These are phyloP conservation scores for Aspergillus campestris DNA, from an alignment of 495 filamentous ascomycete genomes.

Conservation along the genomic window DNA sequence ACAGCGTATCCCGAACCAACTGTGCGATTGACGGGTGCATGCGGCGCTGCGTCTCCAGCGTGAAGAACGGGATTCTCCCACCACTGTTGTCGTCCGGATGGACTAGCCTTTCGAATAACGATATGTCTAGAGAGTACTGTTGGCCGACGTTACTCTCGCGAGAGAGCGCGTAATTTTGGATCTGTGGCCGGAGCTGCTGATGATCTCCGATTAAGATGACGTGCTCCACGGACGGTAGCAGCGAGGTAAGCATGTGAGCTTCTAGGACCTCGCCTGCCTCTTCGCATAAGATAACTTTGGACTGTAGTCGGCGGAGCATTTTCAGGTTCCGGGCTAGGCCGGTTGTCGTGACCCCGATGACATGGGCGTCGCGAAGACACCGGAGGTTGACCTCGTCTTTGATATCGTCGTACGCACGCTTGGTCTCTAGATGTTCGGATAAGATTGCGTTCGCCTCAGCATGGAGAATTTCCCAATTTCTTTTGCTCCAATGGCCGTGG, in stretches of 20 bases:
- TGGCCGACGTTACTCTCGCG: conserved; percentile 47
- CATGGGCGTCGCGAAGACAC: conserved; percentile 31
- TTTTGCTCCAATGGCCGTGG: conserved; percentile 34
- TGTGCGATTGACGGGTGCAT: conserved; percentile 67
- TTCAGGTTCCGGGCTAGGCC: conserved; percentile 60
- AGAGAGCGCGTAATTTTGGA: conserved; percentile 55
- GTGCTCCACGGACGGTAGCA: conserved; percentile 65
- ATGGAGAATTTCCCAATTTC: conserved; percentile 10
- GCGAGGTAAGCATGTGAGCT: conserved; percentile 56
- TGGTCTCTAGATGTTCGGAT: conserved; percentile 24
- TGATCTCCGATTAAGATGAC: conserved; percentile 73
- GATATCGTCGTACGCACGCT: conserved; percentile 22
- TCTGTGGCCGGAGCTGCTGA: conserved; percentile 59
- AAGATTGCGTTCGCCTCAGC: conserved; percentile 24
- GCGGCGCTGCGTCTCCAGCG: conserved; percentile 59
- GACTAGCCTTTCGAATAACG: conserved; percentile 62
- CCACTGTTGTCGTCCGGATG: conserved; percentile 13
- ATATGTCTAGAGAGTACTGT: conserved; percentile 55
- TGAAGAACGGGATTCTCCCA: conserved; percentile 43
- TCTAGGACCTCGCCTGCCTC: conserved; percentile 76
- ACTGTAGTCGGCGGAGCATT: conserved; percentile 48
- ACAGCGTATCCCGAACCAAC: conserved; percentile 52
- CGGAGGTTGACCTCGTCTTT: conserved; percentile 29
- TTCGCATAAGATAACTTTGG: conserved; percentile 67
- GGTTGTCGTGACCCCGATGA: conserved; percentile 72